Base-by-base conservation (phyloP, 805 yeast genomes). In the Cyberlindnera nakhonratchasimensis region DNA sequence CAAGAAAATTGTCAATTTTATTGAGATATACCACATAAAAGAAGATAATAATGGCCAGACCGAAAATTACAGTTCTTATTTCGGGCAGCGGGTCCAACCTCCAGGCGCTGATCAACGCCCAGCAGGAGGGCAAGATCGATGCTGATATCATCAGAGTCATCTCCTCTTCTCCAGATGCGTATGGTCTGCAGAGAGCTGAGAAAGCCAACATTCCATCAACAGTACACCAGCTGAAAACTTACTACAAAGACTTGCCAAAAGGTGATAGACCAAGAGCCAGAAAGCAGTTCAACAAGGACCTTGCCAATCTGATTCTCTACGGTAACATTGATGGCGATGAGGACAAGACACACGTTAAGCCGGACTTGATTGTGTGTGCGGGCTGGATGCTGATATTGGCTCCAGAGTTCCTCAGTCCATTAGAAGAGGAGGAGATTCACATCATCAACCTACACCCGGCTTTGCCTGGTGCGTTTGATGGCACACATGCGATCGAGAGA, bases 371-470 rank as follows among this genome's bases (percentile, higher is more conserved):
- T 30, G 97, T 93, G 6, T 93, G 99, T 66, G 99, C 99, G 5
- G 99, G 99, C 2, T 93, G 99, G 99, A 82, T 93, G 90, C 74
- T 93, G 39, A 93, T 93, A 45, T 71, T 93, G 46, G 85, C 96
- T 1, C 80, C 87, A 4, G 71, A 77, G 17, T 89, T 88, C 52
- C 70, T 93, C 46, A 65, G 69, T 29, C 89, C 90, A 3, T 63
- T 90, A 25, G 77, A 70, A 38, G 61, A 72, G 3, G 77, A 72
- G 3, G 68, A 73, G 2, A 74, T 89, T 22, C 86, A 90, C 28
- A 90, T 93, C 49, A 89, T 93, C 56, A 93, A 93, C 58, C 69
- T 93, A 46, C 99, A 93, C 62, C 99, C 99, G 5, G 98, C 99
- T 1, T 76, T 93, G 46, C 99, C 99, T 1, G 96, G 96, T 21